phyloP scores from a whole-genome alignment of 176 grass and related monocot species.

The Musa beccarii region DNA sequence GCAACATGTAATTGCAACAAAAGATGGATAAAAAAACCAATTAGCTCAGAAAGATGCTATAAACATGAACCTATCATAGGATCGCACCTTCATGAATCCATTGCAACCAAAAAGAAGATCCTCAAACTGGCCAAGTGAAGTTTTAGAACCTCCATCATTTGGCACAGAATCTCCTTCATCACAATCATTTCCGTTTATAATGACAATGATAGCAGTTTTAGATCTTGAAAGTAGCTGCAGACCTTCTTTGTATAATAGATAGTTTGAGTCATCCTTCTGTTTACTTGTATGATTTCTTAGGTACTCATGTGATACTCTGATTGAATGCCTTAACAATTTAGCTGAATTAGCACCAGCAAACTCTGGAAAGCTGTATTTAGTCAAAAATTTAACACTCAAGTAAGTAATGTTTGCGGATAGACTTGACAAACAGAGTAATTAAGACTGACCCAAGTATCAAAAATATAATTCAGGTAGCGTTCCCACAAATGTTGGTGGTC shows the following conservation, averaged over 20 bases:
- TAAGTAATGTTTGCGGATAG: not conserved
- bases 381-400: constrained; percentile 27
- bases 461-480: not conserved
- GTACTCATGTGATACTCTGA: constrained; percentile 39
- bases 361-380: constrained; percentile 47
- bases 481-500: not conserved
- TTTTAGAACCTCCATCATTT: constrained; percentile 7
- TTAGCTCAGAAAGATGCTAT: constrained; percentile 1
- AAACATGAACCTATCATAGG: not conserved
- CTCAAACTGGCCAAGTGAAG: constrained; percentile 28
- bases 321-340: constrained; percentile 36
- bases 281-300: constrained; percentile 34
- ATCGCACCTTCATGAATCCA: constrained; percentile 39
- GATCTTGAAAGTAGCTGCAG: constrained; percentile 49
- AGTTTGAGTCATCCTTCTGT: constrained; percentile 39
- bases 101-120: constrained; percentile 31
- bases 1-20: not conserved
- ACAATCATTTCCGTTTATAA: constrained; percentile 33
- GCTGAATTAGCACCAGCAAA: constrained; percentile 25
- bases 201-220: constrained; percentile 63
- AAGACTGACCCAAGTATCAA: not conserved
- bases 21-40: not conserved
- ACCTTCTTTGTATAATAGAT: constrained; percentile 40
- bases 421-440: not conserved
- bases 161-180: constrained; percentile 26